Conservation (phyloP, 768 basidiomycete species). For the Amanita brunnescens region DNA sequence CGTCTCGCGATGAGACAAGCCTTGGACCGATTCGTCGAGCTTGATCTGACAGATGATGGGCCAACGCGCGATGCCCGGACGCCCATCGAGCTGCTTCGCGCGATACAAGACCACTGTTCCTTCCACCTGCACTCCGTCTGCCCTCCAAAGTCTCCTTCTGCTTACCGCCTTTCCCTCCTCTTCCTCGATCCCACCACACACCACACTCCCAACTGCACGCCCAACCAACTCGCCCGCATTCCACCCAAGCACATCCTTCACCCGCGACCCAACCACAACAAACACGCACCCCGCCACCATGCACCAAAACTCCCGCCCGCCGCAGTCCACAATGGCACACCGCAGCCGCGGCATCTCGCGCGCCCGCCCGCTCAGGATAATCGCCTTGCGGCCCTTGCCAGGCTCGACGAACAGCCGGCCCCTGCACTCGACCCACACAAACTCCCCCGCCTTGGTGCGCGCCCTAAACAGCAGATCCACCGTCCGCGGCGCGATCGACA, state of each 20-base stretch:
- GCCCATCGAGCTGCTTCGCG: slow-evolving; percentile 15
- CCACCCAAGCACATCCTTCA: slow-evolving; percentile 63
- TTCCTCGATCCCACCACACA: slow-evolving; percentile 11
- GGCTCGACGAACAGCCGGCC: slow-evolving; percentile 88
- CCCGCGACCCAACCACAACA: slow-evolving; percentile 39
- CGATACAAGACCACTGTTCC: slow-evolving; percentile 21
- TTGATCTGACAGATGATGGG: slow-evolving; percentile 31
- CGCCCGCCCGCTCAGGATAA: slow-evolving; percentile 80
- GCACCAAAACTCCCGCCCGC: slow-evolving; percentile 43
- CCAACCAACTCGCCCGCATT: slow-evolving; percentile 45
- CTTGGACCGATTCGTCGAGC: slow-evolving; percentile 15
- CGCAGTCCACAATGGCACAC: slow-evolving; percentile 49
- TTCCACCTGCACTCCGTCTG: slow-evolving; percentile 22
- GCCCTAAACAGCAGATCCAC: slow-evolving; percentile 87
- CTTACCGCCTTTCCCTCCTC: slow-evolving; percentile 18
- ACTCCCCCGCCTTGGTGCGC: slow-evolving; percentile 50
- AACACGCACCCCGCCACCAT: slow-evolving; percentile 39
- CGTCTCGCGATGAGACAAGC: slow-evolving; percentile 2
- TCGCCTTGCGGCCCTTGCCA: slow-evolving; percentile 90
- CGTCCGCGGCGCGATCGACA: slow-evolving; percentile 30
- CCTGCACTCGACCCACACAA: slow-evolving; percentile 88
- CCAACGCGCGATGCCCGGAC: slow-evolving; percentile 22
- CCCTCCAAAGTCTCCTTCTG: slow-evolving; percentile 29
- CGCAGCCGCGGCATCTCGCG: slow-evolving; percentile 52
- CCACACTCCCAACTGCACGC: slow-evolving; percentile 29